Percentiles rank a stretch among this genome's conserved stretches.
Evolutionary conservation across 345 rosid species (phyloP).

Genomic region (Hibiscus tridactylites): DNA sequence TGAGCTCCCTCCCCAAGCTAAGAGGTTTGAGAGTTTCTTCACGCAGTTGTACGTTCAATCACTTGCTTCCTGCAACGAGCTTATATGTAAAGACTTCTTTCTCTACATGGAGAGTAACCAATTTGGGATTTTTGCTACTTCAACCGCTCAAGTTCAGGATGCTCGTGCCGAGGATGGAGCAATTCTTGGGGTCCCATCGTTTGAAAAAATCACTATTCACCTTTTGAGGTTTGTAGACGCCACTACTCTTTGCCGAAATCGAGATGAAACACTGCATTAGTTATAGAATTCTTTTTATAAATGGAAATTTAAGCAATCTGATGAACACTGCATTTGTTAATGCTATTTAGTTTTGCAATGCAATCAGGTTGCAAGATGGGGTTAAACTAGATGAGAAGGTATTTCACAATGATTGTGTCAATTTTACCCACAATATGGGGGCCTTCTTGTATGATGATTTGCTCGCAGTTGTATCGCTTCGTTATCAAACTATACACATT

Average conservation of each 20-base stretch:
- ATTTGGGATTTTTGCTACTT: constrained; percentile 81
- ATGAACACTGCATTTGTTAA: background rate
- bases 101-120: constrained; percentile 56
- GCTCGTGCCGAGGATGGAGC: constrained; percentile 59
- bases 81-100: constrained; percentile 86
- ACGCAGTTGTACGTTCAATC: constrained; percentile 56
- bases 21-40: constrained; percentile 82
- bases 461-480: constrained; percentile 74
- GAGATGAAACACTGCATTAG: background rate
- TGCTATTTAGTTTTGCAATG: background rate
- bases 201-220: constrained; percentile 77
- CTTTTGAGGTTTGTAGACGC: constrained; percentile 47
- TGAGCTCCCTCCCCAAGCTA: constrained; percentile 58
- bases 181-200: constrained; percentile 70
- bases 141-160: constrained; percentile 79
- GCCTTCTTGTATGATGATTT: constrained; percentile 87
- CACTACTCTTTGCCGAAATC: background rate
- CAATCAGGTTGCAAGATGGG: constrained; percentile 75
- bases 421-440: constrained; percentile 71
- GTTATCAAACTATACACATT: constrained; percentile 80
- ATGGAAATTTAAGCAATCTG: background rate
- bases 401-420: constrained; percentile 72
- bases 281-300: background rate
- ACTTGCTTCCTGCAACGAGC: constrained; percentile 78
- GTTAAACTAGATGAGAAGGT: constrained; percentile 71